A percentile compares a stretch with the other conserved stretches of the same genome.
These are phyloP conservation scores for Pterulicium gracile DNA, from an alignment of 1,284 basidiomycete species.

Conservation along the genomic window DNA sequence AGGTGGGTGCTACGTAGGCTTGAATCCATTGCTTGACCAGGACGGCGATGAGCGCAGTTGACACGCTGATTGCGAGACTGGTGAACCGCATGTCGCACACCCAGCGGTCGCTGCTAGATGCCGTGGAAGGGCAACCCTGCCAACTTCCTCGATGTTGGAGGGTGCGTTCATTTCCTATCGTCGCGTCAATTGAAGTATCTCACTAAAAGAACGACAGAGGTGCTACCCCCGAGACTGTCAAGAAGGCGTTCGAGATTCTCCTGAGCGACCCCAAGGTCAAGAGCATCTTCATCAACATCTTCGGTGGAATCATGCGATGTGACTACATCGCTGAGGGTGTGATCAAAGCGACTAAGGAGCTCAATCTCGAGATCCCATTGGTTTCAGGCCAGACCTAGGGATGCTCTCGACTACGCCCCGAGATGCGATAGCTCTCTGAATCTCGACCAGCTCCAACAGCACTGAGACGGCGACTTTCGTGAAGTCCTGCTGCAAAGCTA, in stretches of 20 bases:
- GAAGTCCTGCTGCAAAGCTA: neutral
- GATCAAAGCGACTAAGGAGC: slow-evolving; percentile 94
- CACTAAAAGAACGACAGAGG: too few relatives aligned
- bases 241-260: slow-evolving; percentile 97
- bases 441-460: slow-evolving; percentile 3
- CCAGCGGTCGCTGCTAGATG: slow-evolving; percentile 2
- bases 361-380: slow-evolving; percentile 78
- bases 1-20: slow-evolving; percentile 7
- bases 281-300: slow-evolving; percentile 99
- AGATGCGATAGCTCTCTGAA: slow-evolving; percentile 2
- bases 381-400: slow-evolving; percentile 26
- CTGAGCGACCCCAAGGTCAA: slow-evolving; percentile 87
- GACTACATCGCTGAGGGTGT: slow-evolving; percentile 97
- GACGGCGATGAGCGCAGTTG: slow-evolving; percentile 12
- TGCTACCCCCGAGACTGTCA: slow-evolving; percentile 96
- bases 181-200: too few relatives aligned
- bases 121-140: slow-evolving; percentile 69
- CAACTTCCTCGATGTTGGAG: slow-evolving; percentile 98
- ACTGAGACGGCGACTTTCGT: slow-evolving; percentile 5
- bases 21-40: slow-evolving; percentile 15
- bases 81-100: slow-evolving; percentile 14
- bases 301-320: slow-evolving; percentile 95
- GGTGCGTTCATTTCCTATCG: slow-evolving; percentile 35
- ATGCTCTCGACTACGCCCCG: neutral
- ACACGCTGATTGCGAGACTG: slow-evolving; percentile 10